These are phyloP conservation scores for Xerocomus nothofagi DNA, from an alignment of 1,284 basidiomycete species.

Conservation along the genomic window DNA sequence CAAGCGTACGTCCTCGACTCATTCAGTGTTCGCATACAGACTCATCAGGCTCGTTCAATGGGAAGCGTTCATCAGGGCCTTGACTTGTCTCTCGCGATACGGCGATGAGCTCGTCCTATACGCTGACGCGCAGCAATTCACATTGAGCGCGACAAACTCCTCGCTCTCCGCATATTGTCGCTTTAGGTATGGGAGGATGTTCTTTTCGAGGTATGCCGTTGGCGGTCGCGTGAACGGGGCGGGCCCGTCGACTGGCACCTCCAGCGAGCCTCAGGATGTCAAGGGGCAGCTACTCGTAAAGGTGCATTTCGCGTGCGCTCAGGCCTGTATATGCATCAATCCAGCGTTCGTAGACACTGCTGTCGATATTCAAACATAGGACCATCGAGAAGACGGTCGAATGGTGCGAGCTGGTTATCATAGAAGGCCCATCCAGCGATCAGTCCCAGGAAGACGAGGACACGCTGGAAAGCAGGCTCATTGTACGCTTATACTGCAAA, in stretches of 20 bases:
- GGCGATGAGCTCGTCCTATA: conserved; percentile 75
- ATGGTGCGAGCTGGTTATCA: conserved; percentile 68
- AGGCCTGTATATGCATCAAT: conserved; percentile 3
- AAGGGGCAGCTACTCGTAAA: conserved; percentile 69
- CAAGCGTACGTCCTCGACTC: conserved; percentile 42
- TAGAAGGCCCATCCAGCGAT: conserved; percentile 47
- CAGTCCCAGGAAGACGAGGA: conserved; percentile 54
- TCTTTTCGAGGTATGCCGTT: conserved; percentile 67
- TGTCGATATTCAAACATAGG: conserved; percentile 71
- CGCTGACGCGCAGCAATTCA: conserved; percentile 57
- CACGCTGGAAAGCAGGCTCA: conserved; percentile 65
- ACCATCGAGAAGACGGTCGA: conserved; percentile 75
- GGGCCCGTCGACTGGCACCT: conserved; percentile 17
- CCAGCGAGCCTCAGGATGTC: conserved; percentile 39
- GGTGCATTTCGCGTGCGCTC: conserved; percentile 39
- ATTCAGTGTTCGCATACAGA: conserved; percentile 5
- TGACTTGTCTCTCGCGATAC: conserved; percentile 74
- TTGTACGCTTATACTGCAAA: conserved; percentile 75
- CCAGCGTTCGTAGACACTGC: conserved; percentile 49
- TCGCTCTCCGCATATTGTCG: conserved; percentile 78
- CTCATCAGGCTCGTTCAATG: conserved; percentile 25
- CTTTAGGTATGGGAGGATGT: conserved; percentile 66
- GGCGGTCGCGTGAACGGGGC: conserved; percentile 26
- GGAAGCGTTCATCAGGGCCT: conserved; percentile 68
- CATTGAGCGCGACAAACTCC: conserved; percentile 71